A percentile compares a stretch with the other conserved stretches of the same genome.
phyloP scores from a whole-genome alignment of 495 filamentous ascomycete genomes.

The Achaetomiella virescens region DNA sequence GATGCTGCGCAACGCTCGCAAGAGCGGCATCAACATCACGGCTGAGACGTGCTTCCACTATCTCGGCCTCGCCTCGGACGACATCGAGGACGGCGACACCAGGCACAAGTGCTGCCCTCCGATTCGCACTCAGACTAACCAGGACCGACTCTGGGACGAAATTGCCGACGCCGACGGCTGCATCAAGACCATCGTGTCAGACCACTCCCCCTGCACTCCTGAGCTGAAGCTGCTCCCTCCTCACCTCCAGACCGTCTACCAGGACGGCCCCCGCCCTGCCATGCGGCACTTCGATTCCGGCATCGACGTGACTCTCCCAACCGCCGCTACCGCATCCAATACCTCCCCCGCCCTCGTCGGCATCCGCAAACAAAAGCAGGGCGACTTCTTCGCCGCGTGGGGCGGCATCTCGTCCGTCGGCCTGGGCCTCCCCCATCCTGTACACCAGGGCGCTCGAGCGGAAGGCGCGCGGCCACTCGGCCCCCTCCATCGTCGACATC shows the following conservation, averaged over 20 bases:
- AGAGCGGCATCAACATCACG: conserved; percentile 79
- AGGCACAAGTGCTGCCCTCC: conserved; percentile 97
- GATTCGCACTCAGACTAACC: conserved; percentile 77
- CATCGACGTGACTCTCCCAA: conserved; percentile 35
- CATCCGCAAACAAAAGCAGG: conserved; percentile 29
- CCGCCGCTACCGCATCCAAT: not conserved
- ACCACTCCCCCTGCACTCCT: conserved; percentile 94
- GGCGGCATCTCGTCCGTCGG: conserved; percentile 94
- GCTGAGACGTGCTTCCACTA: conserved; percentile 99
- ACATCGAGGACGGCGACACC: conserved; percentile 83
- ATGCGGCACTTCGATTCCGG: conserved; percentile 44
- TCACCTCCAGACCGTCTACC: conserved; percentile 40
- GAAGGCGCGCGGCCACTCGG: conserved; percentile 38
- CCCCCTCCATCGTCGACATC: conserved; percentile 60
- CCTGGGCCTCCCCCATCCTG: conserved; percentile 81
- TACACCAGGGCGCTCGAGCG: conserved; percentile 70
- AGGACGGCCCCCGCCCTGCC: conserved; percentile 21
- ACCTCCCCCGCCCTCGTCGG: not conserved
- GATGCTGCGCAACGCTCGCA: conserved; percentile 70
- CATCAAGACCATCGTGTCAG: conserved; percentile 90
- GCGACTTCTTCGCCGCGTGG: conserved; percentile 95
- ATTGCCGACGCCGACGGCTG: conserved; percentile 64
- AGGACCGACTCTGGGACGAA: conserved; percentile 84
- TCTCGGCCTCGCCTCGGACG: conserved; percentile 80
- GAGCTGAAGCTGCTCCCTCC: conserved; percentile 82